Evolutionary conservation across 2,329 filamentous ascomycete genomes (phyloP).

Genomic region (Xenoacremonium recifei): DNA sequence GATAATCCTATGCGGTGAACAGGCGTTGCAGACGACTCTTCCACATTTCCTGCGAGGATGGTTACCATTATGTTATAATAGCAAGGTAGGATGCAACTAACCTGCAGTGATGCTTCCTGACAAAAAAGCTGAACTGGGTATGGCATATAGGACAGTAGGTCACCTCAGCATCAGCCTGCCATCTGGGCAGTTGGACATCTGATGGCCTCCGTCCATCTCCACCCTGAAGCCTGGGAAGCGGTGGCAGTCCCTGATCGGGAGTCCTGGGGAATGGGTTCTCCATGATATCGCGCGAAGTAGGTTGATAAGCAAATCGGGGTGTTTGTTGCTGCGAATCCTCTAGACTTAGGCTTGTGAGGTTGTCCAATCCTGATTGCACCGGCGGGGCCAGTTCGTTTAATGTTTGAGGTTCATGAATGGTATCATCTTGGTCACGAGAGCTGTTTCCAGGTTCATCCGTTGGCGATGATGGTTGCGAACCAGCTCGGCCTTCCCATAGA

Average conservation of each 20-base stretch:
- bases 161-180: slow-evolving; percentile 87
- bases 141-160: slow-evolving; percentile 82
- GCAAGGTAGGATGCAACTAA: slow-evolving; percentile 36
- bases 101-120: slow-evolving; percentile 91
- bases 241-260: slow-evolving; percentile 15
- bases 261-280: slow-evolving; percentile 23
- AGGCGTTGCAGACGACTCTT: slow-evolving; percentile 82
- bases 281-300: slow-evolving; percentile 26
- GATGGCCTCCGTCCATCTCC: slow-evolving; percentile 13
- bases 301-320: slow-evolving; percentile 13
- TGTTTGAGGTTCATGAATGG: slow-evolving; percentile 2
- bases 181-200: slow-evolving; percentile 65
- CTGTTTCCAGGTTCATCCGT: slow-evolving; percentile 1
- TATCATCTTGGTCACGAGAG: slow-evolving; percentile 4
- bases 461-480: slow-evolving; percentile 1
- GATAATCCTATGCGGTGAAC: slow-evolving; percentile 91
- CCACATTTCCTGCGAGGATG: slow-evolving; percentile 77
- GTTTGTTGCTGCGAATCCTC: too few species aligned
- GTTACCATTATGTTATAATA: slow-evolving; percentile 12
- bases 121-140: slow-evolving; percentile 77
- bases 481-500: slow-evolving; percentile 3
- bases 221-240: slow-evolving; percentile 12
- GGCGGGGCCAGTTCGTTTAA: too few species aligned
- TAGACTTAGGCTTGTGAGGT: too few species aligned
- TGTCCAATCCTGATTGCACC: too few species aligned